phyloP scores from a whole-genome alignment of 202 grass and related monocot genomes.

The Schoenoplectus tabernaemontani region DNA sequence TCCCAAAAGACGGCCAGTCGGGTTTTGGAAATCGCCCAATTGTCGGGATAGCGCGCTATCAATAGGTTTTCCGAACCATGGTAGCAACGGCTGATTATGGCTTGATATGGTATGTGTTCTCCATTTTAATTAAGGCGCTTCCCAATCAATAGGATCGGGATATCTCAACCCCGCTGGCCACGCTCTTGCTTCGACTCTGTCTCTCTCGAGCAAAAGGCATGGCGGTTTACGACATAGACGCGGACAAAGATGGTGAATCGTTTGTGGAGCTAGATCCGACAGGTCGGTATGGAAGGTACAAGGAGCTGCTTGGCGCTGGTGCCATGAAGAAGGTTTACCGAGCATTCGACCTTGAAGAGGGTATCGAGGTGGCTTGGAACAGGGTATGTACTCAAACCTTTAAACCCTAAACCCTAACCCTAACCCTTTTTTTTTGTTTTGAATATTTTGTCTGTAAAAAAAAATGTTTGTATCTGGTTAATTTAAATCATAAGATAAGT shows the following conservation, averaged over 20 bases:
- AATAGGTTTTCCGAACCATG: too few relatives aligned
- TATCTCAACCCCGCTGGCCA: neutral
- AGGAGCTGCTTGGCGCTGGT: conserved; percentile 56
- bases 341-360: conserved; percentile 86
- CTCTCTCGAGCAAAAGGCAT: neutral
- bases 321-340: conserved; percentile 94
- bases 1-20: too few relatives aligned
- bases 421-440: neutral
- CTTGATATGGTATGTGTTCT: too few relatives aligned
- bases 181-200: neutral
- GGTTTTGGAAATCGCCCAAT: too few relatives aligned
- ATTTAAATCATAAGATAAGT: too few relatives aligned
- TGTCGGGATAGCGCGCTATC: too few relatives aligned
- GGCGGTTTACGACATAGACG: neutral
- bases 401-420: too few relatives aligned
- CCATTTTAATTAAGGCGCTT: too few relatives aligned
- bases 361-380: conserved; percentile 96
- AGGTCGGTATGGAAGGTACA: conserved; percentile 55
- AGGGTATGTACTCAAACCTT: conserved; percentile 5
- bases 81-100: too few relatives aligned
- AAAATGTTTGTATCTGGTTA: neutral
- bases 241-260: neutral
- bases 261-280: conserved; percentile 29
- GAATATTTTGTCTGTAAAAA: neutral
- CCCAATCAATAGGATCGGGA: too few relatives aligned